phyloP scores from a whole-genome alignment of 768 basidiomycete species.

The Cystoderma amianthinum region DNA sequence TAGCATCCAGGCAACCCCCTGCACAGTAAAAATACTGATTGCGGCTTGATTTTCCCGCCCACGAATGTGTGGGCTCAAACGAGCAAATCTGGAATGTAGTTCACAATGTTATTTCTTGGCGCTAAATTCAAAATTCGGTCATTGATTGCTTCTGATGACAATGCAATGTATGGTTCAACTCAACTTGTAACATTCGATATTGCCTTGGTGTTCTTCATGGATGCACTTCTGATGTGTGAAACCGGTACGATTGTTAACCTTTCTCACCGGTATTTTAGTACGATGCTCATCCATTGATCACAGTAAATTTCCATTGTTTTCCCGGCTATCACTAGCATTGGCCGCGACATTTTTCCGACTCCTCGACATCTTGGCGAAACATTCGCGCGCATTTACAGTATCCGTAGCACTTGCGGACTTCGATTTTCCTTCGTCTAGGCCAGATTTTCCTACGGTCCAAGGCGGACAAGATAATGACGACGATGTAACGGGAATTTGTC shows the following conservation, averaged over 20 bases:
- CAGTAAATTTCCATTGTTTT: not conserved
- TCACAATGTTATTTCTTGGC: not conserved
- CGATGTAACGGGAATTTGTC: slow-evolving; percentile 6
- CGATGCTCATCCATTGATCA: not conserved
- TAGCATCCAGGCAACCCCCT: not conserved
- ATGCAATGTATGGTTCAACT: not conserved
- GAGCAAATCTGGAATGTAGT: not conserved
- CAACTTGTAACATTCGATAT: not conserved
- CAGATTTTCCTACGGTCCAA: slow-evolving; percentile 11
- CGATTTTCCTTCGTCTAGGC: slow-evolving; percentile 4
- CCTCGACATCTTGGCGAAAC: slow-evolving; percentile 6
- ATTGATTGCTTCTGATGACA: not conserved
- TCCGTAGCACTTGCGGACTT: slow-evolving; percentile 2
- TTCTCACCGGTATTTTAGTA: not conserved
- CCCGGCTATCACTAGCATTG: not conserved
- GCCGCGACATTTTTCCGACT: not conserved
- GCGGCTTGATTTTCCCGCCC: not conserved
- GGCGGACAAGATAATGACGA: not conserved
- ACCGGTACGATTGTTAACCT: not conserved
- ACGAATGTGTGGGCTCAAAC: not conserved
- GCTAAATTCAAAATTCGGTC: not conserved
- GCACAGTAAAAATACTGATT: not conserved
- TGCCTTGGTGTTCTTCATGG: not conserved
- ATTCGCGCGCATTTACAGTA: slow-evolving; percentile 1
- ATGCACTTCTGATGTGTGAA: not conserved